These are phyloP conservation scores for Ziziphus jujuba DNA, from an alignment of 306 rosid species.

Conservation along the genomic window DNA sequence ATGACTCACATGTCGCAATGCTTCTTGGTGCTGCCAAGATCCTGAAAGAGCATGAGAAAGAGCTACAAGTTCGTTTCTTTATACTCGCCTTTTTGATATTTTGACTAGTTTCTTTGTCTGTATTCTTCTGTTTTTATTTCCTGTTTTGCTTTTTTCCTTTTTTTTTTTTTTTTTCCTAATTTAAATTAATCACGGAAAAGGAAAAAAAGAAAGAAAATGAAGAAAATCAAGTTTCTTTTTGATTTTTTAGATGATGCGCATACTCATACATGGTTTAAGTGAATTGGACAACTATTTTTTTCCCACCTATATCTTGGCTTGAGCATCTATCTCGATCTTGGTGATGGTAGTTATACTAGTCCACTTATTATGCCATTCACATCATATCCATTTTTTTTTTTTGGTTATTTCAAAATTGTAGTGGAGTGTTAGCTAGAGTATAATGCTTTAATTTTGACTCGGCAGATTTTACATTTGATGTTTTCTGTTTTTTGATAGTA, in stretches of 20 bases:
- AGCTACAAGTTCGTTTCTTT: slow-evolving; percentile 27
- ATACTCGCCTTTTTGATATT: slow-evolving; percentile 2
- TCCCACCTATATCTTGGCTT: too few relatives aligned
- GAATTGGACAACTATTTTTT: too few relatives aligned
- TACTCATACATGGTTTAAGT: background rate
- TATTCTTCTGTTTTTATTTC: slow-evolving; percentile 16
- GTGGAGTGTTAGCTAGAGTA: background rate
- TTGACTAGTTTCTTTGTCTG: background rate
- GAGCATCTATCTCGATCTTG: too few relatives aligned
- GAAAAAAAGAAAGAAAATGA: background rate
- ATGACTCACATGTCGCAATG: slow-evolving; percentile 92
- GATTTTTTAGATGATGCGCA: too few relatives aligned
- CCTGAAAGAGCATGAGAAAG: slow-evolving; percentile 71
- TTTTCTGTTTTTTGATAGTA: too few relatives aligned
- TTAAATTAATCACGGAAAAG: background rate
- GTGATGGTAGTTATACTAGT: too few relatives aligned
- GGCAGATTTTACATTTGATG: too few relatives aligned
- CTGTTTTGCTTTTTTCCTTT: slow-evolving; percentile 1
- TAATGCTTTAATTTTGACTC: background rate
- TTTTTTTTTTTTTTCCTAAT: too few relatives aligned
- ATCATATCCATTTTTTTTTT: too few relatives aligned
- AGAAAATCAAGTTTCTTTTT: too few relatives aligned
- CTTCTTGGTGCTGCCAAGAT: slow-evolving; percentile 89
- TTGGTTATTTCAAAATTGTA: background rate
- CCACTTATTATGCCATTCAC: too few relatives aligned